Base-by-base conservation (phyloP, 139 green algal species). In the Micractinium conductrix region DNA sequence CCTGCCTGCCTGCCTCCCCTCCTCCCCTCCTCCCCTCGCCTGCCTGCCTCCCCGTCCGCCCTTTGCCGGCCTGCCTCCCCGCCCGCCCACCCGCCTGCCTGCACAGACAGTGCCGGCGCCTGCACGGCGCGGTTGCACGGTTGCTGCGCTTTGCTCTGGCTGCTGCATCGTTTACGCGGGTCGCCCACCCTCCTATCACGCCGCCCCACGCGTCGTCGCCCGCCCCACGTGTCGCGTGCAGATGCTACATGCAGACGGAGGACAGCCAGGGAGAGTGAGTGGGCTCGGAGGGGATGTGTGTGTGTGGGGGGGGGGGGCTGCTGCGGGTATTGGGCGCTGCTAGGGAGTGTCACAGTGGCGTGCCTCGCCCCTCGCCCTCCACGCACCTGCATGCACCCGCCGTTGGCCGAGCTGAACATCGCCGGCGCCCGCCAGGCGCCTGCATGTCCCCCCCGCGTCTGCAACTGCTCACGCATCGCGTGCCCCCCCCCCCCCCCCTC, bases 191-290 rank as follows among this genome's bases (percentile, higher is more conserved):
- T 17, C 62, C 62, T 40, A 42, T 6, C 30, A 5, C 6, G 7
- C 8, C n/a, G 7, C 68, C 5, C 8, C 69, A 14, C 40, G 6
- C 19, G 6, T 30, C n/a, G n/a, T n/a, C n/a, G n/a, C n/a, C 69
- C 21, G 38, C 33, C 19, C 2, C 72, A 26, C 72, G 12, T 9
- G 2, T 78, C 22, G 26, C 42, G 4, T 60, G 12, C 53, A 40
- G 30, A 40, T 82, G 76, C 58, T 82, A 82, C 58, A 82, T 82
- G 76, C 76, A 82, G 38, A 80, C 74, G 5, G 21, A 19, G 0
- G 12, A 26, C 76, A 44, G 38, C 55, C 37, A 58, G 40, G 44
- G 63, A 55, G 63, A 44, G 76, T 82, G 76, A n/a, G 76, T 30
- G 26, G 40, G 22, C 1, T 9, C 2, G 24, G 69, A 12, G 37